phyloP scores from a whole-genome alignment of 2,329 filamentous ascomycete genomes.

The Aspergillus uvarum region DNA sequence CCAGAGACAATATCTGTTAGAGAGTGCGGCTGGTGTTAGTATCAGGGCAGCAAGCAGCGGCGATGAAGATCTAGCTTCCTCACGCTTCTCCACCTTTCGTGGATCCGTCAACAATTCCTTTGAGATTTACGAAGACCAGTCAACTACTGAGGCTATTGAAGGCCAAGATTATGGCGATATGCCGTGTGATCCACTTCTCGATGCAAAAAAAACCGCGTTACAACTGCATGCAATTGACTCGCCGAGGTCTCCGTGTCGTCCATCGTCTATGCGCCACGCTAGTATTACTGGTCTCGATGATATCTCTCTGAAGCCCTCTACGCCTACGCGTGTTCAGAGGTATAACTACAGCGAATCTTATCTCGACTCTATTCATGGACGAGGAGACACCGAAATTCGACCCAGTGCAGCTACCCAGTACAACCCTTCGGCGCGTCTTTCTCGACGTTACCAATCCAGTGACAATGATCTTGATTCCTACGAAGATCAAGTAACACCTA shows the following conservation, averaged over 20 bases:
- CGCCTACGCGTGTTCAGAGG: neutral
- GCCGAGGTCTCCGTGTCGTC: neutral
- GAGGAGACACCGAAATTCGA: neutral
- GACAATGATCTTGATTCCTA: neutral
- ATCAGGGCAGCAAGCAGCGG: neutral
- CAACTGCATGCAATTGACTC: neutral
- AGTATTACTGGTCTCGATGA: neutral
- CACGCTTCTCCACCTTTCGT: neutral
- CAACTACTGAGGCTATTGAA: neutral
- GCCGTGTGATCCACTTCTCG: neutral
- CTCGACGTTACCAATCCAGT: neutral
- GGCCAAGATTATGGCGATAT: neutral
- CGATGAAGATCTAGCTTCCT: neutral
- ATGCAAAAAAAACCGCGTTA: neutral
- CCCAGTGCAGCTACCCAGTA: neutral
- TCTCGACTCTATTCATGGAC: neutral
- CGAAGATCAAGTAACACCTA: neutral
- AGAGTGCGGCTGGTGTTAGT: conserved; percentile 1
- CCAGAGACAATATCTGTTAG: conserved; percentile 18
- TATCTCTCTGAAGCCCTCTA: neutral
- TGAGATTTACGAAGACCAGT: neutral
- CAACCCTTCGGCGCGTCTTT: conserved; percentile 12
- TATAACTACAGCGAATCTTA: neutral
- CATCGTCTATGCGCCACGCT: neutral
- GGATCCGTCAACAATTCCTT: neutral